Conservation (phyloP, 2,329 filamentous ascomycete species). For the Akanthomyces uredinophilus region DNA sequence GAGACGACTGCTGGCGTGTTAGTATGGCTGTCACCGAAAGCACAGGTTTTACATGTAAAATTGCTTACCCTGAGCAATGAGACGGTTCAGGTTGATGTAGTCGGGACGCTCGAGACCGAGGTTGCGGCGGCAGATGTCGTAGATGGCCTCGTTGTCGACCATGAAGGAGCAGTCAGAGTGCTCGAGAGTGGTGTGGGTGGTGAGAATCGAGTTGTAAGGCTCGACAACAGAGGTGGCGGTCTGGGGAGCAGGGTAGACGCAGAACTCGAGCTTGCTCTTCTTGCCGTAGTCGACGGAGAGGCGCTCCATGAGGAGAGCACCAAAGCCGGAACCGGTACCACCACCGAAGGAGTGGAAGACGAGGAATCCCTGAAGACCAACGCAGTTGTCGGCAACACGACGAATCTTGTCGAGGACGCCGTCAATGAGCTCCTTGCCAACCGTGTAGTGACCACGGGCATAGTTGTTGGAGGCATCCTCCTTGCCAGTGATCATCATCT, state of each 20-base stretch:
- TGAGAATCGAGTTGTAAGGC: constrained; percentile 99
- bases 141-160: constrained; percentile 99
- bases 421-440: constrained; percentile 99
- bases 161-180: constrained; percentile 99
- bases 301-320: constrained; percentile 97
- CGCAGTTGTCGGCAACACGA: constrained; percentile 95
- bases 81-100: constrained; percentile 97
- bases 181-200: constrained; percentile 97
- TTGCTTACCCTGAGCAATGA: constrained; percentile 83
- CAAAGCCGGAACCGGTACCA: constrained; percentile 97
- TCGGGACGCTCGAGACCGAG: constrained; percentile 94
- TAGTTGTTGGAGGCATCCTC: constrained; percentile 99
- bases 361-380: constrained; percentile 96
- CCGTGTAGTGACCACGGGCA: constrained; percentile 98
- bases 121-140: constrained; percentile 98
- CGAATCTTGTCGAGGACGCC: constrained; percentile 96
- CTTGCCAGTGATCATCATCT: constrained; percentile 99
- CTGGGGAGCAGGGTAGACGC: constrained; percentile 96
- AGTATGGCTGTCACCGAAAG: constrained; percentile 16
- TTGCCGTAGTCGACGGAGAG: constrained; percentile 99
- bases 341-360: constrained; percentile 99
- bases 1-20: constrained; percentile 67
- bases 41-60: background rate
- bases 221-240: constrained; percentile 96
- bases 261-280: constrained; percentile 99